phyloP scores from a whole-genome alignment of 2,329 filamentous ascomycete species.

The Penicillium sp. region DNA sequence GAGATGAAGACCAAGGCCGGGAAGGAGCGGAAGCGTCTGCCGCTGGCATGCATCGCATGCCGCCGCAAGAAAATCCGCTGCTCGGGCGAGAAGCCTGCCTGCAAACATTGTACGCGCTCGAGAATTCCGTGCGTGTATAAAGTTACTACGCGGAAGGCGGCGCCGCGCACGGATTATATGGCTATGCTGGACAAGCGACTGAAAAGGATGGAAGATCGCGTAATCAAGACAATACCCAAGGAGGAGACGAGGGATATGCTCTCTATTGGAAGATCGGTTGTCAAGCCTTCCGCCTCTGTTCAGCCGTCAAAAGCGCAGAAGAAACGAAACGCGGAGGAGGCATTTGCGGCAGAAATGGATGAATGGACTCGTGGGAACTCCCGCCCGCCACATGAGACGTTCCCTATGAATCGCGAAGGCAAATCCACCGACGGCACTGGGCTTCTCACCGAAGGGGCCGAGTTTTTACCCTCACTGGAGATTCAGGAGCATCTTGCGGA shows the following conservation, averaged over 20 bases:
- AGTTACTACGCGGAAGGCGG: constrained; percentile 85
- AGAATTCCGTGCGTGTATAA: constrained; percentile 96
- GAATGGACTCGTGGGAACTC: constrained; percentile 63
- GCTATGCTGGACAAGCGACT: constrained; percentile 93
- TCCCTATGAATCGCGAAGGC: constrained; percentile 48
- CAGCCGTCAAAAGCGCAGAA: constrained; percentile 54
- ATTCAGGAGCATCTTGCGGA: constrained; percentile 89
- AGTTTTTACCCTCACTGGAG: constrained; percentile 72
- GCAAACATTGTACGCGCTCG: constrained; percentile 88
- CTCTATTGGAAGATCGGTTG: constrained; percentile 66
- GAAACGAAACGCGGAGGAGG: constrained; percentile 78
- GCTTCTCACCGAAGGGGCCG: constrained; percentile 69
- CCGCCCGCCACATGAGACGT: constrained; percentile 42
- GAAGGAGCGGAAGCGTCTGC: constrained; percentile 87
- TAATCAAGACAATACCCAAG: constrained; percentile 90
- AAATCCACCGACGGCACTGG: constrained; percentile 66
- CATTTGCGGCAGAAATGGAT: constrained; percentile 72
- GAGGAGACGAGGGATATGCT: constrained; percentile 62
- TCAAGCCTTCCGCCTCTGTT: constrained; percentile 65
- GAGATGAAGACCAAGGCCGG: constrained; percentile 85
- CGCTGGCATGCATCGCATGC: constrained; percentile 89
- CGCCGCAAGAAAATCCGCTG: constrained; percentile 95
- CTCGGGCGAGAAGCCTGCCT: constrained; percentile 93
- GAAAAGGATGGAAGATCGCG: constrained; percentile 94
- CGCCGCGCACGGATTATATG: constrained; percentile 95